These are phyloP conservation scores for Chrysoporthe cubensis DNA, from an alignment of 2,329 filamentous ascomycete genomes.

Conservation along the genomic window DNA sequence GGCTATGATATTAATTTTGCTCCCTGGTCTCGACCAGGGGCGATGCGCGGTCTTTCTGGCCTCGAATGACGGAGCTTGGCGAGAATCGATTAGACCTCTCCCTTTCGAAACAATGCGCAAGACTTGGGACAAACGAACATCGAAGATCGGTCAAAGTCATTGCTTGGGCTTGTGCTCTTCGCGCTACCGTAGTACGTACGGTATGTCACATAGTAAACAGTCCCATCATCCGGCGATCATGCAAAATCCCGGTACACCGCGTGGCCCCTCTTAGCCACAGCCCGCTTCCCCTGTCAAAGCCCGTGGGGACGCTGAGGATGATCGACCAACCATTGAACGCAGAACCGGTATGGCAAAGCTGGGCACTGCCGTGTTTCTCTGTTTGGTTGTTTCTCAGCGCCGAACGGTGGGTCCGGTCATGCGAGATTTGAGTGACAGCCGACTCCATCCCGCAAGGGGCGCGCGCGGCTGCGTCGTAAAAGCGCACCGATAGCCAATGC, in stretches of 20 bases:
- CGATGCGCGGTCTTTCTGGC: background rate
- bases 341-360: background rate
- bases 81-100: background rate
- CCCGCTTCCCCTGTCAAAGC: background rate
- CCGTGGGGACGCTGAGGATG: conserved; percentile 7
- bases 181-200: background rate
- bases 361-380: background rate
- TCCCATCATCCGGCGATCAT: background rate
- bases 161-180: background rate
- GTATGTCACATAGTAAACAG: background rate
- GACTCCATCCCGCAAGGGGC: conserved; percentile 9
- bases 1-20: background rate
- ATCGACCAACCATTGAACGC: background rate
- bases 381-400: background rate
- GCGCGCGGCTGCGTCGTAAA: background rate
- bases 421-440: conserved; percentile 17
- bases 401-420: background rate
- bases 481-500: conserved; percentile 6
- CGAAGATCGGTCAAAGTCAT: background rate
- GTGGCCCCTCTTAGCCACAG: background rate
- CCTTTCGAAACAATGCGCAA: background rate
- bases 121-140: too few relatives aligned
- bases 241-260: conserved; percentile 1
- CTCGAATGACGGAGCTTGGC: background rate
- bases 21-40: background rate